These are phyloP conservation scores for Lathyrus tuberosus DNA, from an alignment of 306 rosid species.

Conservation along the genomic window DNA sequence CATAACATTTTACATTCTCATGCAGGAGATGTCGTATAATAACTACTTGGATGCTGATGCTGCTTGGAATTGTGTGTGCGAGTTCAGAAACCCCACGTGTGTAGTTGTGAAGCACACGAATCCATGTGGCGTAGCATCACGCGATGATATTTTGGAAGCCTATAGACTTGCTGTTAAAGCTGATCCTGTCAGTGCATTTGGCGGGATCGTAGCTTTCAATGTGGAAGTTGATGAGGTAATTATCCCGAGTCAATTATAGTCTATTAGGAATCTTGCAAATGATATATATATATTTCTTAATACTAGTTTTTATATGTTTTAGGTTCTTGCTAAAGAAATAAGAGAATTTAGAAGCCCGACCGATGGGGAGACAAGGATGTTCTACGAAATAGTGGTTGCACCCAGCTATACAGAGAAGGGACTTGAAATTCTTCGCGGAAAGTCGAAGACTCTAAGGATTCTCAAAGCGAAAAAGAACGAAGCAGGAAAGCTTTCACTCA, in stretches of 20 bases:
- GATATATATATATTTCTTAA: background rate
- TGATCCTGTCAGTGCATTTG: constrained; percentile 97
- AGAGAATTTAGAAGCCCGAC: constrained; percentile 91
- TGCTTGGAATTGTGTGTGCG: constrained; percentile 94
- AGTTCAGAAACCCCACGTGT: constrained; percentile 78
- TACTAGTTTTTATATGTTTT: constrained; percentile 11
- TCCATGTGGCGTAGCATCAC: constrained; percentile 96
- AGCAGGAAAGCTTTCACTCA: constrained; percentile 85
- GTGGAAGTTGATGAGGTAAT: constrained; percentile 86
- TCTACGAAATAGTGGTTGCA: constrained; percentile 96
- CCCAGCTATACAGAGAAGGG: constrained; percentile 84
- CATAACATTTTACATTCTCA: constrained; percentile 19
- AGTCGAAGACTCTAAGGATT: constrained; percentile 82
- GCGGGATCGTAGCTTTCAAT: constrained; percentile 95
- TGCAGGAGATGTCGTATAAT: constrained; percentile 94
- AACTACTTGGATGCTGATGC: constrained; percentile 96
- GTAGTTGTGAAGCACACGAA: constrained; percentile 92
- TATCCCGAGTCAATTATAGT: background rate
- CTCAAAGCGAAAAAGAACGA: constrained; percentile 75
- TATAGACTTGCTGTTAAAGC: constrained; percentile 88
- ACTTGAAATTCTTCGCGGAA: constrained; percentile 83
- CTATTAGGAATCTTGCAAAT: background rate
- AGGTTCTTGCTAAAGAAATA: constrained; percentile 90
- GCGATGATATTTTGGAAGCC: constrained; percentile 87
- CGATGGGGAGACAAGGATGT: constrained; percentile 93